These are phyloP conservation scores for Mortierella sp. DNA, from an alignment of 371 early-diverging fungal species.

Conservation along the genomic window DNA sequence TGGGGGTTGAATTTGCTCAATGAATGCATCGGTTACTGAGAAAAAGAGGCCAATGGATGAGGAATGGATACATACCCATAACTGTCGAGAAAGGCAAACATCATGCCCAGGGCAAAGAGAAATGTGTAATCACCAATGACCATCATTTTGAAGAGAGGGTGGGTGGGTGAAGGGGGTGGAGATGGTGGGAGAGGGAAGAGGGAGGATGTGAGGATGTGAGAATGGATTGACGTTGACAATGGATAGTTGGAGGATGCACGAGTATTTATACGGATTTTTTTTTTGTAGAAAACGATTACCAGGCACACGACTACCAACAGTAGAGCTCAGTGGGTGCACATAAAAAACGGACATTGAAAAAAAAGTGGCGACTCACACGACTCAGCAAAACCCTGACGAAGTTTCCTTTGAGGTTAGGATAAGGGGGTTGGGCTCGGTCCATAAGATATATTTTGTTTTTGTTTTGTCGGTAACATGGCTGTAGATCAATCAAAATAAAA, in stretches of 20 bases:
- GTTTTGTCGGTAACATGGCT: background rate
- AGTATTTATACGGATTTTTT: too few species aligned
- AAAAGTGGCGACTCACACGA: background rate
- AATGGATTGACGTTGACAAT: constrained; percentile 4
- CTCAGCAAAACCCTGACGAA: constrained; percentile 11
- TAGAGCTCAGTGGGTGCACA: too few species aligned
- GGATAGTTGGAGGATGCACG: too few species aligned
- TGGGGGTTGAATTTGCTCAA: too few species aligned
- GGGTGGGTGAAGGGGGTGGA: background rate
- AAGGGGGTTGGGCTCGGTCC: background rate
- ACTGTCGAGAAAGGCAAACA: constrained; percentile 77
- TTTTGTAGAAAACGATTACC: too few species aligned
- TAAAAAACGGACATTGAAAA: background rate
- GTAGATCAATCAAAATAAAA: too few species aligned
- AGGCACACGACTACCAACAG: too few species aligned
- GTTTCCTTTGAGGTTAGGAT: background rate
- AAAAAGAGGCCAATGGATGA: too few species aligned
- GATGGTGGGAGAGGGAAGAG: background rate
- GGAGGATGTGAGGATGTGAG: background rate
- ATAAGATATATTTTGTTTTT: too few species aligned
- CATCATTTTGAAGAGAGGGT: constrained; percentile 61
- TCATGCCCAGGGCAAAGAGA: constrained; percentile 82
- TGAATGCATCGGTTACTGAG: too few species aligned
- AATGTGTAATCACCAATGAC: constrained; percentile 73
- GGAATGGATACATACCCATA: constrained; percentile 43